Conservation (phyloP, 2,329 filamentous ascomycete species). For the Sporothrix pseudoabietina region DNA sequence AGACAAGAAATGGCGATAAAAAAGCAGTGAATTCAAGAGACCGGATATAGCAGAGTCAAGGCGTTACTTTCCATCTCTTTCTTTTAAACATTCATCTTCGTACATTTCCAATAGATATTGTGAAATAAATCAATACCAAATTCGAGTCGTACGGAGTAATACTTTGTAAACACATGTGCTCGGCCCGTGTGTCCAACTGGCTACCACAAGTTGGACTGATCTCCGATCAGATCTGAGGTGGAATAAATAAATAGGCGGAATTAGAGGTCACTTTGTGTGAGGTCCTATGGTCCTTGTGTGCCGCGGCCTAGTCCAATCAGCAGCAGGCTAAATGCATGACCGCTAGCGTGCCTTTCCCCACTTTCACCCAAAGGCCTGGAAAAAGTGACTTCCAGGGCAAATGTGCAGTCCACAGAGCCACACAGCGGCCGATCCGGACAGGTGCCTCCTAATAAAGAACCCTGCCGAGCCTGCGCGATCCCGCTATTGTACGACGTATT, state of each 20-base stretch:
- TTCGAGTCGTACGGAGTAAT: not conserved
- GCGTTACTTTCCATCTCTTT: not conserved
- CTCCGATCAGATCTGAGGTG: not conserved
- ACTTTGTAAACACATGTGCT: not conserved
- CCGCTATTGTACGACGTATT: not conserved
- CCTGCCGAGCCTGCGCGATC: too few species aligned
- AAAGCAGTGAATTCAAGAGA: not conserved
- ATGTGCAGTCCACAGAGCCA: not conserved
- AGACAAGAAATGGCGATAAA: not conserved
- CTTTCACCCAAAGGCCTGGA: conserved; percentile 3
- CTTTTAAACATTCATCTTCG: not conserved
- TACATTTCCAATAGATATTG: not conserved
- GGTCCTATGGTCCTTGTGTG: not conserved
- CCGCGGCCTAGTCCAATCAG: conserved; percentile 28
- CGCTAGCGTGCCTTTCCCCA: conserved; percentile 13
- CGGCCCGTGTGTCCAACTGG: not conserved
- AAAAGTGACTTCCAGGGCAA: not conserved
- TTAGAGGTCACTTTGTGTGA: not conserved
- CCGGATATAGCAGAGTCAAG: not conserved
- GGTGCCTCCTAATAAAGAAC: not conserved
- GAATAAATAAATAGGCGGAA: conserved; percentile 1
- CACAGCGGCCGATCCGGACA: not conserved
- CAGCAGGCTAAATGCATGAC: conserved; percentile 29
- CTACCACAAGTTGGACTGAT: not conserved
- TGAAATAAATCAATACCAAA: not conserved